These are phyloP conservation scores for Pichia gijzeniarum DNA, from an alignment of 805 yeast genomes.

Conservation along the genomic window DNA sequence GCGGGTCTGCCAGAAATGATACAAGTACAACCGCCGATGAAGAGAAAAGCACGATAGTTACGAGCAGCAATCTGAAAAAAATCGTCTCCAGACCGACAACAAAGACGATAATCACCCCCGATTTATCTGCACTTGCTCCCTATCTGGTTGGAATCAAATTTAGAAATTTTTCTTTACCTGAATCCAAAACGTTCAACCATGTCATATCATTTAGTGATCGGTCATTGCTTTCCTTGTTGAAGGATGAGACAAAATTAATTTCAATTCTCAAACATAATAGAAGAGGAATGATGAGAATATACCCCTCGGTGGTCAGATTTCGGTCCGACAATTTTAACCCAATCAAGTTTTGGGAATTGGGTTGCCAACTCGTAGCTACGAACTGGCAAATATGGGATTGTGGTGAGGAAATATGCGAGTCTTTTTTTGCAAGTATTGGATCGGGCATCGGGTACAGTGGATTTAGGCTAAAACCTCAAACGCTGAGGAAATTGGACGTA, in stretches of 20 bases:
- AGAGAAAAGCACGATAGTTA: background rate
- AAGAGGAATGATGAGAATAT: conserved; percentile 69
- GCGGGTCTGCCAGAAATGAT: background rate
- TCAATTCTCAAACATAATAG: conserved; percentile 74
- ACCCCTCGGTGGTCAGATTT: conserved; percentile 76
- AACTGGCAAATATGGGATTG: conserved; percentile 92
- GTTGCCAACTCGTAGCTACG: conserved; percentile 92
- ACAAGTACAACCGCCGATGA: background rate
- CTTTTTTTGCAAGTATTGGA: conserved; percentile 57
- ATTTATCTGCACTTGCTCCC: conserved; percentile 56
- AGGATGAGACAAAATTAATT: conserved; percentile 47
- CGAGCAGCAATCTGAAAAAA: conserved; percentile 13
- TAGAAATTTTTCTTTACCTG: conserved; percentile 78
- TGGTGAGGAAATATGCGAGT: conserved; percentile 84
- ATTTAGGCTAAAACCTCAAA: conserved; percentile 68
- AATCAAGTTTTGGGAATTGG: conserved; percentile 69
- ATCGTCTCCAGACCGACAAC: conserved; percentile 17
- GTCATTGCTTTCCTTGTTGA: conserved; percentile 52
- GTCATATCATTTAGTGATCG: conserved; percentile 85
- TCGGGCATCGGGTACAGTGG: conserved; percentile 45
- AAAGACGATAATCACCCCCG: conserved; percentile 30
- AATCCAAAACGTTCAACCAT: conserved; percentile 73
- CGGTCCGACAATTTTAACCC: conserved; percentile 82
- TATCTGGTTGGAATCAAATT: conserved; percentile 73
- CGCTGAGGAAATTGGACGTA: conserved; percentile 16